These are phyloP conservation scores for Dactylellina parvicollis DNA, from an alignment of 2,329 filamentous ascomycete genomes.

Conservation along the genomic window DNA sequence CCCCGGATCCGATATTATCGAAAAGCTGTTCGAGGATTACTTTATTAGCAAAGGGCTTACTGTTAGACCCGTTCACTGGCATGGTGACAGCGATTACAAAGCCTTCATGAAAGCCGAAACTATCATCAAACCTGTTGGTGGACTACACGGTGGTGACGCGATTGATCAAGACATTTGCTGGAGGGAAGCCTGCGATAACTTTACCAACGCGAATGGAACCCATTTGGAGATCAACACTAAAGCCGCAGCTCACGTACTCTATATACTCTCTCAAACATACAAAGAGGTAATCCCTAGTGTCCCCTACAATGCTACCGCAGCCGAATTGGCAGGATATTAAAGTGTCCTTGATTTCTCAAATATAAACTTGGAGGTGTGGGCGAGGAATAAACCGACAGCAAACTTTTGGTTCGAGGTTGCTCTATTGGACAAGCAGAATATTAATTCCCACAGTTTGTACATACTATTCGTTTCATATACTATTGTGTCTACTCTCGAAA, in stretches of 20 bases:
- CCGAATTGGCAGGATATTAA: background rate
- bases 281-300: background rate
- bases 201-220: conserved; percentile 59
- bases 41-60: conserved; percentile 55
- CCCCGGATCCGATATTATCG: conserved; percentile 60
- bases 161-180: conserved; percentile 60
- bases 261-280: background rate
- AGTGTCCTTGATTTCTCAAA: too few species aligned
- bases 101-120: conserved; percentile 58
- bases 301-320: background rate
- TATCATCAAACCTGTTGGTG: conserved; percentile 60
- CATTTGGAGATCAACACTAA: conserved; percentile 60
- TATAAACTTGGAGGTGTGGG: too few species aligned
- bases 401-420: too few species aligned
- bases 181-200: conserved; percentile 60
- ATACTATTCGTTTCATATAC: too few species aligned
- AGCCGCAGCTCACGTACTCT: conserved; percentile 56
- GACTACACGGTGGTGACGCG: conserved; percentile 59
- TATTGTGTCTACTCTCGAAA: too few species aligned
- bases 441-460: too few species aligned
- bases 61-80: conserved; percentile 58
- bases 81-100: conserved; percentile 59
- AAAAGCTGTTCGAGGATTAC: conserved; percentile 59
- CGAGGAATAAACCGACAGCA: too few species aligned
- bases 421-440: too few species aligned